These are phyloP conservation scores for Mortierella sp. DNA, from an alignment of 371 early-diverging fungal species.

Conservation along the genomic window DNA sequence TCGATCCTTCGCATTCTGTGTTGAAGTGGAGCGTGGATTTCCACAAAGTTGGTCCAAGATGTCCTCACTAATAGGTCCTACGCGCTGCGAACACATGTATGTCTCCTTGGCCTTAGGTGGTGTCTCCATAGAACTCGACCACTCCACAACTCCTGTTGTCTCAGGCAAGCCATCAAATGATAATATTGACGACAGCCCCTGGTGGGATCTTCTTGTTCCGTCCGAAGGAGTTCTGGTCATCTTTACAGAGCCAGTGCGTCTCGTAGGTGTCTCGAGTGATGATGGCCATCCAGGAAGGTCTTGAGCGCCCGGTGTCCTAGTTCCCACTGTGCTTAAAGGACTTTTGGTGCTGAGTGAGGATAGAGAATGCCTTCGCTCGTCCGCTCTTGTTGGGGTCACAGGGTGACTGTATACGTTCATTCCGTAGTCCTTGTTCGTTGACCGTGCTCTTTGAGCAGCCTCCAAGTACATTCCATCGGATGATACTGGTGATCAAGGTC, in stretches of 20 bases:
- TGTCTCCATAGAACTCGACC: conserved; percentile 40
- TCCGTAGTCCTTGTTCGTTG: not conserved
- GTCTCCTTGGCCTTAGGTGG: conserved; percentile 17
- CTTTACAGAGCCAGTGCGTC: not conserved
- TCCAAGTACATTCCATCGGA: no score
- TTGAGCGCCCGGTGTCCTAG: not conserved
- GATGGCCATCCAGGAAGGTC: conserved; percentile 23
- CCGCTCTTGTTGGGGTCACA: conserved; percentile 7
- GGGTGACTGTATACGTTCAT: not conserved
- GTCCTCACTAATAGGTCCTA: conserved; percentile 3
- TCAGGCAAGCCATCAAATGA: conserved; percentile 3
- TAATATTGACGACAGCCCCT: conserved; percentile 11
- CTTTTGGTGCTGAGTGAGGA: conserved; percentile 18
- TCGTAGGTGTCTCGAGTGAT: conserved; percentile 35
- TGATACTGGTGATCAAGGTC: no score
- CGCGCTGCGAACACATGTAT: not conserved
- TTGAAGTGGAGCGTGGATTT: conserved; percentile 1
- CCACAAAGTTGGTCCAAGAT: conserved; percentile 36
- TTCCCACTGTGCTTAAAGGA: conserved; percentile 2
- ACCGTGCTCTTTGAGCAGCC: not conserved
- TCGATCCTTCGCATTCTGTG: not conserved
- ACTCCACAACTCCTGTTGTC: conserved; percentile 11
- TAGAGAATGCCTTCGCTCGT: conserved; percentile 9
- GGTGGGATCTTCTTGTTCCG: conserved; percentile 6
- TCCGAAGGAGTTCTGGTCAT: not conserved